phyloP scores from a whole-genome alignment of 768 basidiomycete species.

The Amanita rubescens region DNA sequence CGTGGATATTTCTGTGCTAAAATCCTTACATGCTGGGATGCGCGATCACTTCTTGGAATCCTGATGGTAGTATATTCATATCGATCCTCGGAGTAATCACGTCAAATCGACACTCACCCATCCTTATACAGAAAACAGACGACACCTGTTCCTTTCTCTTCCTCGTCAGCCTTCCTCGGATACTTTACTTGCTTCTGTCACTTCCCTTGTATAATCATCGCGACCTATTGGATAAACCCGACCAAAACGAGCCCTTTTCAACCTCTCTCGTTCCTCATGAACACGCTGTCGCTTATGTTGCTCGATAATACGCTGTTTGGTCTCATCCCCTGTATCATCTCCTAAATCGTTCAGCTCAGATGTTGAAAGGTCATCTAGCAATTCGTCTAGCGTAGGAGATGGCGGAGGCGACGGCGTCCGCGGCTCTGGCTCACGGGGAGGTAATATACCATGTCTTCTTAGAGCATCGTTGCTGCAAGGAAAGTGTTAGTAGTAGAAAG shows the following conservation, averaged over 20 bases:
- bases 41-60: slow-evolving; percentile 71
- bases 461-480: slow-evolving; percentile 82
- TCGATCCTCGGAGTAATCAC: not conserved
- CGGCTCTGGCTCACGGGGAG: slow-evolving; percentile 60
- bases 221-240: slow-evolving; percentile 81
- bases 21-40: slow-evolving; percentile 58
- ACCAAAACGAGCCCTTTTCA: slow-evolving; percentile 69
- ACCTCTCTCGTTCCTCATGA: slow-evolving; percentile 49
- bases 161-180: slow-evolving; percentile 58
- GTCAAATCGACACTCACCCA: slow-evolving; percentile 48
- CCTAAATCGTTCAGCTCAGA: slow-evolving; percentile 60
- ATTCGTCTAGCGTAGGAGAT: slow-evolving; percentile 61
- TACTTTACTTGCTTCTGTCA: slow-evolving; percentile 84
- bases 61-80: slow-evolving; percentile 32
- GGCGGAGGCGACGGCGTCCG: slow-evolving; percentile 77
- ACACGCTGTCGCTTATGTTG: slow-evolving; percentile 58
- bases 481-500: slow-evolving; percentile 5
- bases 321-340: slow-evolving; percentile 71
- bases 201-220: slow-evolving; percentile 91
- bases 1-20: slow-evolving; percentile 82
- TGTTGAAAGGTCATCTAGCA: slow-evolving; percentile 55
- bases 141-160: slow-evolving; percentile 79
- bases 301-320: slow-evolving; percentile 66
- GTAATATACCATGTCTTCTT: slow-evolving; percentile 87
- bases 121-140: slow-evolving; percentile 95